Conservation (phyloP, 1,139 yeast species). For the Diutina ranongensis region DNA sequence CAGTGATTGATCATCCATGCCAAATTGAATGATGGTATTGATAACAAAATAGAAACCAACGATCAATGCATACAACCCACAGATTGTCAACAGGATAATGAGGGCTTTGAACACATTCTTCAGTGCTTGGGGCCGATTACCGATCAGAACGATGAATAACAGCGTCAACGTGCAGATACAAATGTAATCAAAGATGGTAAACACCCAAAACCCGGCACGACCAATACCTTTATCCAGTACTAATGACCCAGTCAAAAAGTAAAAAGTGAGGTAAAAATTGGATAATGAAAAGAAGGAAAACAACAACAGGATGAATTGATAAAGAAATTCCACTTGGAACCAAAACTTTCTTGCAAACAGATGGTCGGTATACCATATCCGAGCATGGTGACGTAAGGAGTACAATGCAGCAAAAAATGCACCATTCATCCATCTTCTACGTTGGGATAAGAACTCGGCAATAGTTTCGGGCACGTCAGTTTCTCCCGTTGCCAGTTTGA, state of each 20-base stretch:
- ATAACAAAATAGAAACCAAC: constrained; percentile 77
- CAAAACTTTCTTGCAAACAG: constrained; percentile 63
- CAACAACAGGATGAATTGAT: constrained; percentile 63
- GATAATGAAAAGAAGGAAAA: constrained; percentile 88
- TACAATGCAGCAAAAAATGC: constrained; percentile 93
- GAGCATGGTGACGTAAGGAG: constrained; percentile 66
- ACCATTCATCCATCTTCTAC: constrained; percentile 98
- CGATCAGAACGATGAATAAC: constrained; percentile 83
- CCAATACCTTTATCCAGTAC: constrained; percentile 42
- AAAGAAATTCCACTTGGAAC: constrained; percentile 72
- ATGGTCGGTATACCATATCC: constrained; percentile 83
- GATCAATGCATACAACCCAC: constrained; percentile 71
- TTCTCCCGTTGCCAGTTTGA: constrained; percentile 88
- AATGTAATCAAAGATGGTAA: constrained; percentile 73
- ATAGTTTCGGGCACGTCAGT: constrained; percentile 93
- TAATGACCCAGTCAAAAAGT: constrained; percentile 85
- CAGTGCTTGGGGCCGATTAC: constrained; percentile 90
- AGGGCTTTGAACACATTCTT: constrained; percentile 58
- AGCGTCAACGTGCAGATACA: constrained; percentile 74
- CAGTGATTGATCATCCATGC: constrained; percentile 24
- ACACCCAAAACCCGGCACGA: constrained; percentile 66
- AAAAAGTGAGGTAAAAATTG: constrained; percentile 82
- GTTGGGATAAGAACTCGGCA: constrained; percentile 85
- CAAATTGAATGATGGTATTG: constrained; percentile 33
- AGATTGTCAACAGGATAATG: constrained; percentile 59